Evolutionary conservation across 805 yeast species (phyloP), one percentile per base, ranked within the genome.

Genomic region (Saccharomyces jurei): DNA sequence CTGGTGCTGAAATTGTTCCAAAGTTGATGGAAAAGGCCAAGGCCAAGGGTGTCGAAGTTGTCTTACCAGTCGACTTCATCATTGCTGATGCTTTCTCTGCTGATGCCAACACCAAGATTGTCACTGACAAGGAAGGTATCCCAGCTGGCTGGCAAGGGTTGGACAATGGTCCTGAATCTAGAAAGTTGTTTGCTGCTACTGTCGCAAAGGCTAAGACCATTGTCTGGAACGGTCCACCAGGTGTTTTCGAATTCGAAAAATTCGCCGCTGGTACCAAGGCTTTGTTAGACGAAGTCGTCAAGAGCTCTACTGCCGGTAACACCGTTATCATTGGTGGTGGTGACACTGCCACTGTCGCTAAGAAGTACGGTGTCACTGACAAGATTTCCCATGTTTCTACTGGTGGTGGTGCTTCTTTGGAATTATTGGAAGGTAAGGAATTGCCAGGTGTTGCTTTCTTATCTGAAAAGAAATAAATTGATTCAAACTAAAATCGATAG

Each of bases 161-260:
- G 70, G 99, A 94, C 77, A 83, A 84, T 68, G 99, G 99, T 77
- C 91, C 90, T 77, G 85, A 88, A 79, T 81, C 96, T 59, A 79
- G 82, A 69, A 81, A 83, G 75, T 80, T 87, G 65, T 94, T 87
- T 73, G 81, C 85, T 63, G 84, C 78, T 63, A 85, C 96, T 61
- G 89, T 94, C 66, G 86, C 87, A 62, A 81, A 86, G 77, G 95
- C 99, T 66, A 90, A 92, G 84, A 94, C 99, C 69, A 92, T 94
- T 69, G 94, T 94, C 73, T 94, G 99, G 99, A 94, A 94, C 81
- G 99, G 99, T 74, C 99, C 99, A 62, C 97, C 99, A 77, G 99
- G 99, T 82, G 99, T 94, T 67, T 94, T 94, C 74, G 99, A 94
- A 81, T 94, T 94, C 71, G 96, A 89, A 65, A 81, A 81, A 69